These are phyloP conservation scores for Eremomyces bilateralis DNA, from an alignment of 495 filamentous ascomycete species.

Conservation along the genomic window DNA sequence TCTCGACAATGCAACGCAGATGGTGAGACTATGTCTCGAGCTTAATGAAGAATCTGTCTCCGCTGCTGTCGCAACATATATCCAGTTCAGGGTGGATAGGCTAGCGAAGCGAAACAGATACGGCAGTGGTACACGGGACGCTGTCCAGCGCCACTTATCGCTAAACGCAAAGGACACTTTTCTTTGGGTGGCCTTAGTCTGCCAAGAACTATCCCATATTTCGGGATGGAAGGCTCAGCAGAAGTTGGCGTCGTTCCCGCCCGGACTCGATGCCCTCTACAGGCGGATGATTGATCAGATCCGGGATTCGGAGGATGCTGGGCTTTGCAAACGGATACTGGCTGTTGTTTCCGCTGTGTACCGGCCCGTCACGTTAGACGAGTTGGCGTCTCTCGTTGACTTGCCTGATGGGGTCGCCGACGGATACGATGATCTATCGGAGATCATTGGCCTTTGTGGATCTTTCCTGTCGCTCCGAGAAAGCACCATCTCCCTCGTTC, in stretches of 20 bases:
- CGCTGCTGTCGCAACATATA: conserved; percentile 11
- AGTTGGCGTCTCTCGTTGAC: not conserved
- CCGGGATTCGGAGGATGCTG: conserved; percentile 9
- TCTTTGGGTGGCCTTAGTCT: no score
- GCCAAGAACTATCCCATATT: conserved; percentile 9
- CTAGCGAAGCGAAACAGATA: conserved; percentile 9
- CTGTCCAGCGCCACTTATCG: conserved; percentile 7
- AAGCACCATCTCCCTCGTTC: conserved; percentile 4
- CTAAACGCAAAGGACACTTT: conserved; percentile 11
- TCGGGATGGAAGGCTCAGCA: conserved; percentile 1
- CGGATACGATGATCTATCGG: conserved; percentile 2
- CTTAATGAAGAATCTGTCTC: conserved; percentile 12
- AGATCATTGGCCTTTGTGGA: conserved; percentile 6
- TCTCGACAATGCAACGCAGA: conserved; percentile 8
- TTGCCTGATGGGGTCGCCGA: not conserved
- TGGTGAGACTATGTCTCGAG: conserved; percentile 16
- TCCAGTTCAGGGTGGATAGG: conserved; percentile 15
- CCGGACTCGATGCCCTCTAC: conserved; percentile 16
- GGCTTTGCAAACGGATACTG: conserved; percentile 6
- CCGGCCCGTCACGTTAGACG: conserved; percentile 2
- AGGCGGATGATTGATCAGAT: conserved; percentile 16
- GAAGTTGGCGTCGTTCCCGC: conserved; percentile 9
- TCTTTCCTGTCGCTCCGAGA: conserved; percentile 4
- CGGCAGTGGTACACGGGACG: conserved; percentile 4
- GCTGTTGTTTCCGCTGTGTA: conserved; percentile 4